Conservation (phyloP, 2,329 filamentous ascomycete genomes). For the Microdochium paspali region DNA sequence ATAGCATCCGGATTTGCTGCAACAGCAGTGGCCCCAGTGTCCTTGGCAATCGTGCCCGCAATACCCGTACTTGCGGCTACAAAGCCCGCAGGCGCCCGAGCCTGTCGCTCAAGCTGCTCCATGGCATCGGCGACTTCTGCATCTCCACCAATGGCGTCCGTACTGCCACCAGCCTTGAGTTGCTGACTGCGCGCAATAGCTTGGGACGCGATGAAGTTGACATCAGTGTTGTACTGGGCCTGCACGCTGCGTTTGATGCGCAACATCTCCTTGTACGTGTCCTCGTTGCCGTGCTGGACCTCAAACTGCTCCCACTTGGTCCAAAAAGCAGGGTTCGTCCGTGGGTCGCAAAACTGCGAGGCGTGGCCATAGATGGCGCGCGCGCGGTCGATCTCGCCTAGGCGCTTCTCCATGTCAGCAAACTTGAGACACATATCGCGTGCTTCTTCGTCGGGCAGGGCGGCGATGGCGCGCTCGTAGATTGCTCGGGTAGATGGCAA, state of each 20-base stretch:
- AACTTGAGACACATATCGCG: constrained; percentile 99
- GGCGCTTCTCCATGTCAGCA: constrained; percentile 85
- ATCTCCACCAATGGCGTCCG: constrained; percentile 29
- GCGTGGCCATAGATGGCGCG: constrained; percentile 94
- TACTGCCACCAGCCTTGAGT: background rate
- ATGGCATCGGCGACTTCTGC: constrained; percentile 66
- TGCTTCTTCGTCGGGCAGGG: constrained; percentile 86
- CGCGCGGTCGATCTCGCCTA: constrained; percentile 91
- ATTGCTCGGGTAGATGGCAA: constrained; percentile 90
- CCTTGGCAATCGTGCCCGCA: constrained; percentile 44
- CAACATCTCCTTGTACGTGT: constrained; percentile 99
- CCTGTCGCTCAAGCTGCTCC: constrained; percentile 79
- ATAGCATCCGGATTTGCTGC: constrained; percentile 78
- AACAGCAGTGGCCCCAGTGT: constrained; percentile 29
- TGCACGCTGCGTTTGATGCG: constrained; percentile 95
- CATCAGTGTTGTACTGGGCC: constrained; percentile 96
- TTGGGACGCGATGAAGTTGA: constrained; percentile 96
- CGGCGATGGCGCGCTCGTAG: constrained; percentile 90
- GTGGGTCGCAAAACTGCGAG: constrained; percentile 92
- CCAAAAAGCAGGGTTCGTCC: constrained; percentile 88
- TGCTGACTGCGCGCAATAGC: constrained; percentile 75
- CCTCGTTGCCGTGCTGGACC: constrained; percentile 95
- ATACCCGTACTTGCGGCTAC: constrained; percentile 75
- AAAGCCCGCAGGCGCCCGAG: constrained; percentile 82
- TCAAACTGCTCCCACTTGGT: constrained; percentile 95